Conservation (phyloP, 148 eudicot species). For the Selenicereus undatus region DNA sequence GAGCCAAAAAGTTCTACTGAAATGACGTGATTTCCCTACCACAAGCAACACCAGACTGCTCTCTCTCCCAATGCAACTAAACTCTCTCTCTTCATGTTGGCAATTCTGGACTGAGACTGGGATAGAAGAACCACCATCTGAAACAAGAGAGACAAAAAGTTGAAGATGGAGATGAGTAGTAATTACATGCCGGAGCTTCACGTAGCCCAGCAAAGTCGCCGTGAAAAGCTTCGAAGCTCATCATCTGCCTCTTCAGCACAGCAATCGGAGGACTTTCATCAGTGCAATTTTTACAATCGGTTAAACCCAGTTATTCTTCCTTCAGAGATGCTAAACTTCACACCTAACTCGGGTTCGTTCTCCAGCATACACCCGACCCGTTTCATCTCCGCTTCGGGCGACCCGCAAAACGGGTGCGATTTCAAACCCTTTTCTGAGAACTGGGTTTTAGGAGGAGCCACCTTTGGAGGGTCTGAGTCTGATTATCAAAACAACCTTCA, state of each 20-base stretch:
- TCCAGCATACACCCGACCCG: constrained; percentile 26
- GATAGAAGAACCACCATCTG: not conserved
- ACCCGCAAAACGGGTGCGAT: not conserved
- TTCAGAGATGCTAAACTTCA: constrained; percentile 18
- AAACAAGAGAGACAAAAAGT: not conserved
- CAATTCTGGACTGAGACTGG: not conserved
- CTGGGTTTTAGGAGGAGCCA: not conserved
- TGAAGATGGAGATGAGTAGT: constrained; percentile 28
- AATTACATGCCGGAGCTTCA: constrained; percentile 26
- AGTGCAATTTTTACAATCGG: not conserved
- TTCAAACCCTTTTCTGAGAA: not conserved
- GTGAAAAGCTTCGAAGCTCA: constrained; percentile 49
- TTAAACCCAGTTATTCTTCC: not conserved
- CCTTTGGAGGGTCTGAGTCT: constrained; percentile 7
- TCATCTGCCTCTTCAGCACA: not conserved
- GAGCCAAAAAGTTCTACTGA: not conserved
- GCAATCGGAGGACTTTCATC: not conserved
- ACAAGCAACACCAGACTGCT: not conserved
- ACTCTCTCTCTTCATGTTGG: not conserved
- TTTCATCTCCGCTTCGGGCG: not conserved
- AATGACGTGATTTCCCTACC: not conserved
- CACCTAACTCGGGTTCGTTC: not conserved
- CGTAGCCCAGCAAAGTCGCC: constrained; percentile 58
- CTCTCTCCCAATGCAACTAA: not conserved
- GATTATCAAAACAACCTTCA: not conserved